Base-by-base conservation (phyloP, 1,284 basidiomycete species). In the Lignosus rhinocerotis region DNA sequence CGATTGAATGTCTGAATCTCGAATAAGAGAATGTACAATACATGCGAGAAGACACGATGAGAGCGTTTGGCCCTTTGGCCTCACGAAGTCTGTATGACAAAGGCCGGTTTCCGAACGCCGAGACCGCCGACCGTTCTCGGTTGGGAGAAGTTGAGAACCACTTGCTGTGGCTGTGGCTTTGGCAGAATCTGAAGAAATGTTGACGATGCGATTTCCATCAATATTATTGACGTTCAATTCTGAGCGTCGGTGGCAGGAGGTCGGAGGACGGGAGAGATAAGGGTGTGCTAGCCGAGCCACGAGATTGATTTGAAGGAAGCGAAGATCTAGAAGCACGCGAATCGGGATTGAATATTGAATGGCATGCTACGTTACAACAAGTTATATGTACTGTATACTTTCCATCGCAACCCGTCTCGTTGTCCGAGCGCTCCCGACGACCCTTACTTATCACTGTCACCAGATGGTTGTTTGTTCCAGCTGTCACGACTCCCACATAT, bases 1-100 rank as follows among this genome's bases (percentile, higher is more conserved):
- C 21, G 49, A 49, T 50, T 39, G 36, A 45, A 61, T 32, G 36
- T 48, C 51, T 54, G 53, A 54, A 56, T 45, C 31, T 31, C 44
- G 56, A 61, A 63, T 54, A 58, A 56, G 59, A 59, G 56, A 58
- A 58, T 63, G 59, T 61, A 61, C 57, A 54, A 42, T 21, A 21
- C 36, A 42, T 49, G 38, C 49, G 53, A 51, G 48, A 41, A 52
- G 38, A 31, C 38, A 11, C 30, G 39, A 38, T 50, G 43, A 47
- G 32, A 38, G 34, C 34, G 34, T n/a, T n/a, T 1, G 14, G 11
- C 36, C 36, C 11, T 39, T n/a, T n/a, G 11, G 36, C 12, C 11
- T 39, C 5, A 39, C 11, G n/a, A 25, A 25, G 25, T 25, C 25
- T 25, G 25, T 25, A 2, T 25, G 25, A 25, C 25, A 25, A 25